Base-by-base conservation (phyloP, 2,329 filamentous ascomycete species). In the Chalara sp. region DNA sequence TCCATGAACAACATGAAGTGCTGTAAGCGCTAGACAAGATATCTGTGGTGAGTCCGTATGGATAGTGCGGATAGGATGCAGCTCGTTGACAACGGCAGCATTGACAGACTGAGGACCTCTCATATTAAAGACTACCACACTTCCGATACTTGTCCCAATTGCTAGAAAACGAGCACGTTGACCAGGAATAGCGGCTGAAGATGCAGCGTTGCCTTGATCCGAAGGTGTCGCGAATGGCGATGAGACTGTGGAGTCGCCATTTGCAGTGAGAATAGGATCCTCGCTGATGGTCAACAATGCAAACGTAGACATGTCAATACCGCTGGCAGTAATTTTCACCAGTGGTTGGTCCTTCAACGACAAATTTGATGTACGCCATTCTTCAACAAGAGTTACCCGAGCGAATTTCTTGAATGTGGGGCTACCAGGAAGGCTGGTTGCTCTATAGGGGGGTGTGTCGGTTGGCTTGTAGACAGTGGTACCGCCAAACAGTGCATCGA, bases 31-130 rank as follows among this genome's bases (percentile, higher is more conserved):
- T 12, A 99, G 69, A 54, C 84, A 89, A 0, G 90, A 88, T 13
- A 97, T 83, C 63, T 89, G 80, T 0, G 92, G 90, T 0, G 92
- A 97, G 44, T 95, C 89, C 0, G 93, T 97, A 61, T 91, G 83
- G 44, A 97, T 91, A 47, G 86, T 76, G 31, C 89, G 83, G n/a
- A 95, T 64, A 1, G 92, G 88, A 10, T 78, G 72, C 42, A 95
- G 71, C 5, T 72, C 74, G 55, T 85, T 84, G 31, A 72, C 66
- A 4, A 79, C 67, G 42, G 78, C 74, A 1, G 74, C 58, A 59
- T 76, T 80, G 2, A 70, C 74, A 1, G 83, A 74, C 13, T 77
- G 67, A 7, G 78, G 71, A 31, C 86, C 83, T 49, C 93, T 85
- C 60, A 88, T 79, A 63, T 99, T 87, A 90, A 91, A 99, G 1